phyloP scores from a whole-genome alignment of 2,329 filamentous ascomycete genomes.

The Ascochyta koolunga region DNA sequence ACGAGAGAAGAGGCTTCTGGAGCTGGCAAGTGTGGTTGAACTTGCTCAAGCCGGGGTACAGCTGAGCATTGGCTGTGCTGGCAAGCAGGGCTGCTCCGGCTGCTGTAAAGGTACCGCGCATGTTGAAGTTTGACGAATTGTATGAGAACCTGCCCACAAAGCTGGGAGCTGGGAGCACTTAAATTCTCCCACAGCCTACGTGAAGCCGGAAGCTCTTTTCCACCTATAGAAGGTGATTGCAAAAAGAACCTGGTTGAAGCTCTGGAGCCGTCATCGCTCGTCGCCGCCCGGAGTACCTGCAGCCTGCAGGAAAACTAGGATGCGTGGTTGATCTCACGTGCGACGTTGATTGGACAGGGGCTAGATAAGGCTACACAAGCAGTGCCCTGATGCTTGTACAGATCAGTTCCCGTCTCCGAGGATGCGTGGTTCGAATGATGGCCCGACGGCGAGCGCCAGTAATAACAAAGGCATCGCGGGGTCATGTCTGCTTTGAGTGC shows the following conservation, averaged over 20 bases:
- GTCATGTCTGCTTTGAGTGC: conserved; percentile 5
- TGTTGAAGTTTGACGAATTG: conserved; percentile 18
- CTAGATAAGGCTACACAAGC: conserved; percentile 30
- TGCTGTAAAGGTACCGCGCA: conserved; percentile 26
- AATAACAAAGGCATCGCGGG: neutral
- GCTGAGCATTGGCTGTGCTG: conserved; percentile 40
- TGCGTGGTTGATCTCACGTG: conserved; percentile 34
- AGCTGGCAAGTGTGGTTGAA: conserved; percentile 64
- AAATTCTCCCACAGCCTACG: conserved; percentile 13
- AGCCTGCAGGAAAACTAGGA: conserved; percentile 38
- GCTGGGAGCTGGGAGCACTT: conserved; percentile 13
- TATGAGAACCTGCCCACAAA: conserved; percentile 16
- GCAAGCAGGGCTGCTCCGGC: conserved; percentile 30
- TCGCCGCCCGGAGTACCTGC: conserved; percentile 37
- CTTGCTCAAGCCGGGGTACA: conserved; percentile 56
- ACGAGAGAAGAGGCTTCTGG: conserved; percentile 42
- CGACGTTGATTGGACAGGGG: conserved; percentile 36
- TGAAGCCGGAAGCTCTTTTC: conserved; percentile 35
- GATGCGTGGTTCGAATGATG: conserved; percentile 9
- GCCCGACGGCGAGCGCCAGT: conserved; percentile 7
- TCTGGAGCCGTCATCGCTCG: conserved; percentile 16
- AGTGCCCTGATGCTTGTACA: conserved; percentile 24
- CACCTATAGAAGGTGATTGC: conserved; percentile 39
- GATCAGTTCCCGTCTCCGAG: conserved; percentile 22
- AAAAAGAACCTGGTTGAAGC: conserved; percentile 9